Evolutionary conservation across 1,284 basidiomycete species (phyloP).

Genomic region (Microbotryomycetes sp.): DNA sequence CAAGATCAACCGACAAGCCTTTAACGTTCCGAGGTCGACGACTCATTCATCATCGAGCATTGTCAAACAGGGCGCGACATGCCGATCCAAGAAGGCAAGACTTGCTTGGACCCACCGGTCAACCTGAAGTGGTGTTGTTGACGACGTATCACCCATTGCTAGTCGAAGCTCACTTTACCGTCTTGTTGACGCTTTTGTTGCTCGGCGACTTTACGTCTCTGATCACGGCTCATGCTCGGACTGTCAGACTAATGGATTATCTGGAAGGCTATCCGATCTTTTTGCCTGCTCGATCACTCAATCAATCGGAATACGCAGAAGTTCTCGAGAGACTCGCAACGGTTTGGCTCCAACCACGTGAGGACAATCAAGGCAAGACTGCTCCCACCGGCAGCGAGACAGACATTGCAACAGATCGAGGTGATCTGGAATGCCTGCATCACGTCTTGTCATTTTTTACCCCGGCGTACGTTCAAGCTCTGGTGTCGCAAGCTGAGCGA

Average conservation of each 20-base stretch:
- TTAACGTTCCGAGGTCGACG: constrained; percentile 26
- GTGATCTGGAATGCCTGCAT: constrained; percentile 16
- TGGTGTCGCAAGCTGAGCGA: constrained; percentile 13
- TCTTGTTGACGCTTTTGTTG: constrained; percentile 63
- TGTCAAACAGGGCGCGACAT: constrained; percentile 26
- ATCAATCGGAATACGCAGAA: constrained; percentile 74
- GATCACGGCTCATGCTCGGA: constrained; percentile 56
- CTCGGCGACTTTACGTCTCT: constrained; percentile 61
- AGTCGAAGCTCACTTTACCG: constrained; percentile 70
- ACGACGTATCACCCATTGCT: constrained; percentile 78
- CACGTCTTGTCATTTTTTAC: constrained; percentile 24
- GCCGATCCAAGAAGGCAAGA: constrained; percentile 42
- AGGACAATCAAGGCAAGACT: constrained; percentile 52
- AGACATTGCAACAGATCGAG: constrained; percentile 12
- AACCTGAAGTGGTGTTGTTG: constrained; percentile 43
- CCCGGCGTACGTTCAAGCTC: constrained; percentile 16
- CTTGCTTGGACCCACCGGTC: too few species aligned
- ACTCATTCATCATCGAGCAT: constrained; percentile 16
- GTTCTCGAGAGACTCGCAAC: constrained; percentile 63
- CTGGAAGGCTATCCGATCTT: constrained; percentile 78
- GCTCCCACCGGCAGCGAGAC: constrained; percentile 49
- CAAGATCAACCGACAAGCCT: constrained; percentile 28
- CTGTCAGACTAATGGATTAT: constrained; percentile 62
- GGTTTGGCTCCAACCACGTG: constrained; percentile 57
- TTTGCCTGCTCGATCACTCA: constrained; percentile 70